phyloP scores from a whole-genome alignment of 805 yeast genomes.

The Candida coquimbonensis region DNA sequence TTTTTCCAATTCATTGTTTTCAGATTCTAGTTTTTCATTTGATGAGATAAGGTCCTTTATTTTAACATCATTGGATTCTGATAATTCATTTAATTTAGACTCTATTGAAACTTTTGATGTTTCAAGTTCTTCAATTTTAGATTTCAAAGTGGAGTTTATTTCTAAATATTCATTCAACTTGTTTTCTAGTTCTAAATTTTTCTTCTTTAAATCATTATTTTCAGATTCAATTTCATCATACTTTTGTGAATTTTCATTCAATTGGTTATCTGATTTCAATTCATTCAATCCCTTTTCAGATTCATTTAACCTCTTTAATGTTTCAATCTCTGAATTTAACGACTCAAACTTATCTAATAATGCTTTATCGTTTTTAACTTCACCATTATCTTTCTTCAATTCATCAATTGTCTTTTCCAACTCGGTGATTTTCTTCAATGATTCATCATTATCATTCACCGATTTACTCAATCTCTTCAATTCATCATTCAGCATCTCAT shows the following conservation, averaged over 20 bases:
- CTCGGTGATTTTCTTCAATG: conserved; percentile 6
- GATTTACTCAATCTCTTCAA: conserved; percentile 34
- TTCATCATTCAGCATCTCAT: conserved; percentile 56
- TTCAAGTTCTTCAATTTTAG: background rate
- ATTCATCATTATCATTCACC: conserved; percentile 2
- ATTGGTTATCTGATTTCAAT: background rate
- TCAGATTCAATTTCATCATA: background rate
- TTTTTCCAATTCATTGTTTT: background rate
- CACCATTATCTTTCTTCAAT: background rate
- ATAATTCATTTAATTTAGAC: background rate
- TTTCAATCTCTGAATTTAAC: conserved; percentile 5
- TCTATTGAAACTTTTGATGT: background rate
- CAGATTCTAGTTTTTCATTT: background rate
- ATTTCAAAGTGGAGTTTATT: too few relatives aligned
- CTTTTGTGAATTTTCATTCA: background rate
- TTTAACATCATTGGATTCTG: background rate
- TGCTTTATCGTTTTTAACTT: background rate
- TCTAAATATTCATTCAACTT: background rate
- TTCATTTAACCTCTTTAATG: background rate
- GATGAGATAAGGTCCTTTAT: background rate
- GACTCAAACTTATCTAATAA: background rate
- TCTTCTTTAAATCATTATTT: background rate
- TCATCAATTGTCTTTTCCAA: conserved; percentile 5
- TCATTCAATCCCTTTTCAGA: background rate
- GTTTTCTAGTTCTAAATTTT: background rate